Base-by-base conservation (phyloP, 257 asterid species). In the Solanum sejunctum region DNA sequence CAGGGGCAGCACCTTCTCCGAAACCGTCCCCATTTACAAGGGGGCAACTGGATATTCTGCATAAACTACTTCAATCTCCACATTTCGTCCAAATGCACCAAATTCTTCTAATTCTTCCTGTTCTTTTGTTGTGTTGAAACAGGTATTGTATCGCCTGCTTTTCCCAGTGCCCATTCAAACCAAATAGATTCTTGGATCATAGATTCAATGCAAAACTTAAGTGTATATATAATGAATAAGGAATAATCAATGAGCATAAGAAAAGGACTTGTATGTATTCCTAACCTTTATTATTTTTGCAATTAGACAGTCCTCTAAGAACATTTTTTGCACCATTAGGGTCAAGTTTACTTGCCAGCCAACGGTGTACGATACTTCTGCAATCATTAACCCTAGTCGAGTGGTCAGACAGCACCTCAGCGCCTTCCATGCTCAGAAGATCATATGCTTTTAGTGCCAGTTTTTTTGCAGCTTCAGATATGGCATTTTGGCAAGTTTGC, bases 291-390 rank as follows among this genome's bases (percentile, higher is more conserved):
- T 97, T 97, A 61, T 92, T 94, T 88, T 92, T 91, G 98, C 99
- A 97, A 90, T 93, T 97, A 67, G 99, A 91, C 36, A 95, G 89
- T 43, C 95, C 98, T 60, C 99, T 92, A 85, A 97, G 98, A 88
- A 95, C 96, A 3, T 92, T 92, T 89, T 97, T 97, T 80, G 99
- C 98, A 61, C 81, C 91, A 77, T 91, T 88, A 79, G 97, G 93
- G 85, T 92, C 95, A 41, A 97, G 99, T 89, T 93, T 97, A 86
- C 98, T 92, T 45, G 96, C 99, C 71, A 97, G 94, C 99, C 99
- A 97, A 8, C 99, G 88, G 32, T 94, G 94, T 21, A 91, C 98
- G 56, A 95, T 88, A 58, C 90, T 88, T 88, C 88, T 95, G 91
- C 99, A 97, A 88, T 97, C 99, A 85, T 88, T 92, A 64, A 92